Conservation (phyloP, 2,329 filamentous ascomycete species). For the Akanthomyces dipterigenus region DNA sequence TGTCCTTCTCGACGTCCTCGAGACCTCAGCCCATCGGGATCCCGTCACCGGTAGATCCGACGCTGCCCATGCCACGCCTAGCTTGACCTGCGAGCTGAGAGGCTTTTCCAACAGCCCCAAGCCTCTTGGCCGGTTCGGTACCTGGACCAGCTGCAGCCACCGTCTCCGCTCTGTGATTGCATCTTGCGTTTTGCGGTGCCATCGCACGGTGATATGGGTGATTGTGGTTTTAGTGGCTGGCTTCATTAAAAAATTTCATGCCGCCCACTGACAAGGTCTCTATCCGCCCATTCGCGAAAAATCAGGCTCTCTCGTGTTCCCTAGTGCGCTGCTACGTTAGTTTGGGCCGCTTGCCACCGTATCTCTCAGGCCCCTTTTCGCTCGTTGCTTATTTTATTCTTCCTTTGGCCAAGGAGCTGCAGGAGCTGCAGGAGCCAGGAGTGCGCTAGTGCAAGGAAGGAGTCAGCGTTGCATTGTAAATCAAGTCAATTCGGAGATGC, state of each 20-base stretch:
- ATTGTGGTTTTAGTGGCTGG: neutral
- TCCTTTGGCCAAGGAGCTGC: too few relatives aligned
- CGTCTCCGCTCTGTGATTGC: neutral
- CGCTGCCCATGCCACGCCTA: neutral
- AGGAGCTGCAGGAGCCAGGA: neutral
- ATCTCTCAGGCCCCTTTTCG: neutral
- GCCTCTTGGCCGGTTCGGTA: neutral
- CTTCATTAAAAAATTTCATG: constrained; percentile 1
- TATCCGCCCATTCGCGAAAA: neutral
- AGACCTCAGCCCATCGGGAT: neutral
- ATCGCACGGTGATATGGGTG: neutral
- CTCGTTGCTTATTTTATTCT: neutral
- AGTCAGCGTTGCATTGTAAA: constrained; percentile 3
- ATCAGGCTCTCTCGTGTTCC: neutral
- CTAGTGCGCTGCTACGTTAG: neutral
- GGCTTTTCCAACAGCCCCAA: neutral
- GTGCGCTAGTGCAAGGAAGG: neutral
- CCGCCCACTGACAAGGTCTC: neutral
- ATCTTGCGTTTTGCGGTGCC: constrained; percentile 2
- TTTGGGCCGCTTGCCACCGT: constrained; percentile 1
- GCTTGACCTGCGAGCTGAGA: neutral
- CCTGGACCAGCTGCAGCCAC: neutral
- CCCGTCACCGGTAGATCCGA: neutral
- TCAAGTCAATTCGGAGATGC: constrained; percentile 8
- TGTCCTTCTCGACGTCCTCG: neutral